A percentile compares a stretch with the other conserved stretches of the same genome.
Conservation (phyloP, 192 early-diverging fungal genomes). For the Coemansia sp. region DNA sequence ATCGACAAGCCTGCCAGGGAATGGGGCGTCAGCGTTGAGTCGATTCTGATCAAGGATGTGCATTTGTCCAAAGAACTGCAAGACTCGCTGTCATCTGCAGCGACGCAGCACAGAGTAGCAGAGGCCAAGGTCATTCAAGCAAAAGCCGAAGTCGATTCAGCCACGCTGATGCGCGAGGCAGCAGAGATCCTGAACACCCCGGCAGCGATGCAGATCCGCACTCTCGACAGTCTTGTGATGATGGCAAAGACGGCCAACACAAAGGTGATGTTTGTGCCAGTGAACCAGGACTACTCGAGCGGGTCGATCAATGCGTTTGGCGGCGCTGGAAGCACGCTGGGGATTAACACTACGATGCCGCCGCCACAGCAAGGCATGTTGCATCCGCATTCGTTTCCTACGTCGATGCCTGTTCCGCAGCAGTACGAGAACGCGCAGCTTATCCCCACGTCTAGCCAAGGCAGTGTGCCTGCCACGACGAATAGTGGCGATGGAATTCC, state of each 20-base stretch:
- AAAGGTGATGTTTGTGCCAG: slow-evolving; percentile 74
- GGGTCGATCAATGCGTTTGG: slow-evolving; percentile 54
- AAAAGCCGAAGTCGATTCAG: slow-evolving; percentile 81
- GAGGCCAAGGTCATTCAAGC: slow-evolving; percentile 92
- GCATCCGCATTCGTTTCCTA: neutral
- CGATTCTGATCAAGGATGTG: slow-evolving; percentile 88
- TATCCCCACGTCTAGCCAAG: neutral
- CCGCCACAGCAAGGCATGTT: neutral
- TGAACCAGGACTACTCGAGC: slow-evolving; percentile 54
- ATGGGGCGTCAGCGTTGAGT: slow-evolving; percentile 82
- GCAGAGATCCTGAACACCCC: slow-evolving; percentile 88
- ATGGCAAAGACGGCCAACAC: slow-evolving; percentile 77
- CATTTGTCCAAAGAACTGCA: slow-evolving; percentile 75
- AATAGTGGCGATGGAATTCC: slow-evolving; percentile 7
- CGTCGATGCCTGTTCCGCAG: slow-evolving; percentile 1
- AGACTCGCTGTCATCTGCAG: slow-evolving; percentile 81
- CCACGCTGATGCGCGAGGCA: slow-evolving; percentile 92
- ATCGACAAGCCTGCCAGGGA: slow-evolving; percentile 75
- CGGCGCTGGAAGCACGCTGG: slow-evolving; percentile 44
- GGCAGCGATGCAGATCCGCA: slow-evolving; percentile 85
- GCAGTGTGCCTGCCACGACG: neutral
- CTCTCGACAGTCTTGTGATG: slow-evolving; percentile 79
- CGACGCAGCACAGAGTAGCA: slow-evolving; percentile 85
- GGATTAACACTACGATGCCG: slow-evolving; percentile 18
- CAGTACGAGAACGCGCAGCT: slow-evolving; percentile 4